These are phyloP conservation scores for Annulohypoxylon stygium DNA, from an alignment of 495 filamentous ascomycete genomes.

Conservation along the genomic window DNA sequence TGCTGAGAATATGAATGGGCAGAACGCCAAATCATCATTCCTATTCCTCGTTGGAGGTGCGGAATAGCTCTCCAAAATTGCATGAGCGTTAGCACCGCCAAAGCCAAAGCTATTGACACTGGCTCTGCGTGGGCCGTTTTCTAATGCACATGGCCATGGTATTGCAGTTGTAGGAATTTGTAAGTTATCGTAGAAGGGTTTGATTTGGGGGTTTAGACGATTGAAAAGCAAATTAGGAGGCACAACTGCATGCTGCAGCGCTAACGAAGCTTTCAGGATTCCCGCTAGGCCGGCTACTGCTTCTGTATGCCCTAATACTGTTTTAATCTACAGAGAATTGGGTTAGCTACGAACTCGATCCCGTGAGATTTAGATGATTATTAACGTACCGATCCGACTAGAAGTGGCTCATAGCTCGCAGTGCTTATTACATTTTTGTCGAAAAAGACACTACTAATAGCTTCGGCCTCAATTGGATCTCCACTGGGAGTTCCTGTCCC, in stretches of 20 bases:
- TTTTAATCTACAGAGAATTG: conserved; percentile 14
- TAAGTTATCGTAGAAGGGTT: conserved; percentile 51
- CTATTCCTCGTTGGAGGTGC: not conserved
- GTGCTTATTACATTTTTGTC: not conserved
- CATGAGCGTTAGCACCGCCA: conserved; percentile 66
- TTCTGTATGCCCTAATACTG: conserved; percentile 67
- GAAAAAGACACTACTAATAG: conserved; percentile 57
- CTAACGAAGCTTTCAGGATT: conserved; percentile 62
- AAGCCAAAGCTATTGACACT: conserved; percentile 61
- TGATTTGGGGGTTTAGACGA: conserved; percentile 57
- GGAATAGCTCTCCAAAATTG: conserved; percentile 55
- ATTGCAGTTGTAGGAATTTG: conserved; percentile 38
- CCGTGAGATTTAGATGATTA: not conserved
- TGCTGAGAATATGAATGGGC: conserved; percentile 31
- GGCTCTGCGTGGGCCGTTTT: conserved; percentile 13
- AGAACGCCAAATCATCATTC: not conserved
- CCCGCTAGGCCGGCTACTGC: conserved; percentile 63
- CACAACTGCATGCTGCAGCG: conserved; percentile 61
- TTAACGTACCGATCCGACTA: not conserved
- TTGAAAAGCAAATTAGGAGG: conserved; percentile 60
- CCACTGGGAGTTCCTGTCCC: conserved; percentile 67
- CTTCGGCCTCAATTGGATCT: conserved; percentile 63
- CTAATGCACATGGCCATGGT: conserved; percentile 46
- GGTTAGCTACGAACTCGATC: not conserved
- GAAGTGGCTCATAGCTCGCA: not conserved